These are phyloP conservation scores for Podospora pseudocomata DNA, from an alignment of 495 filamentous ascomycete species.

Conservation along the genomic window DNA sequence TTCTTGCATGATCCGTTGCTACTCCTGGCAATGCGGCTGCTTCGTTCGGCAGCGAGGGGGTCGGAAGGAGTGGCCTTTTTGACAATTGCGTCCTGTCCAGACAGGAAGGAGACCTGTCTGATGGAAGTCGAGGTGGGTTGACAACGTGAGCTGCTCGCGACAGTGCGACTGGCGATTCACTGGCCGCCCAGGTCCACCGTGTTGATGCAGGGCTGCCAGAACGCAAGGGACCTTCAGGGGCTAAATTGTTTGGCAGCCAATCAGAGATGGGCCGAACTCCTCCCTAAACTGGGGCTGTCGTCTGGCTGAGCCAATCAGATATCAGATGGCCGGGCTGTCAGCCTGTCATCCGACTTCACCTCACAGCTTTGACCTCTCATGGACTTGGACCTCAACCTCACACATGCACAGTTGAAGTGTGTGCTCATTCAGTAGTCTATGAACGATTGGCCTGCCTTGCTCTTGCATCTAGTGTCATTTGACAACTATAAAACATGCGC, in stretches of 20 bases:
- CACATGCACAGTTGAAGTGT: not conserved
- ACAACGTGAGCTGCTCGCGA: not conserved
- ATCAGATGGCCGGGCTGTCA: not conserved
- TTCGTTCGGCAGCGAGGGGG: not conserved
- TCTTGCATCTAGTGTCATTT: not conserved
- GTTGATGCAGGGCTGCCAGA: not conserved
- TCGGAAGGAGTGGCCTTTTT: not conserved
- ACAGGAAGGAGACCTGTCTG: not conserved
- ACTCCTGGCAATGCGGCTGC: not conserved
- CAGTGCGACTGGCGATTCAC: not conserved
- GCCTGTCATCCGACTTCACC: not conserved
- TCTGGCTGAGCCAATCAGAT: not conserved
- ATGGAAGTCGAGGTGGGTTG: not conserved
- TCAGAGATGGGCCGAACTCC: not conserved
- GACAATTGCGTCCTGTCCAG: not conserved
- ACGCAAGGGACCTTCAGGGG: not conserved
- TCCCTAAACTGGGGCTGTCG: not conserved
- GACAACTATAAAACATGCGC: not conserved
- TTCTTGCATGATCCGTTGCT: conserved; percentile 28
- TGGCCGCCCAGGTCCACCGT: not conserved
- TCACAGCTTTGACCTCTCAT: not conserved
- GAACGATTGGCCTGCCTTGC: not conserved
- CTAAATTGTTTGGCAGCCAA: not conserved
- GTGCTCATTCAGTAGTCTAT: not conserved
- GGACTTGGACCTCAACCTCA: not conserved